phyloP scores from a whole-genome alignment of 139 green algal genomes.

The Trebouxia sp. region DNA sequence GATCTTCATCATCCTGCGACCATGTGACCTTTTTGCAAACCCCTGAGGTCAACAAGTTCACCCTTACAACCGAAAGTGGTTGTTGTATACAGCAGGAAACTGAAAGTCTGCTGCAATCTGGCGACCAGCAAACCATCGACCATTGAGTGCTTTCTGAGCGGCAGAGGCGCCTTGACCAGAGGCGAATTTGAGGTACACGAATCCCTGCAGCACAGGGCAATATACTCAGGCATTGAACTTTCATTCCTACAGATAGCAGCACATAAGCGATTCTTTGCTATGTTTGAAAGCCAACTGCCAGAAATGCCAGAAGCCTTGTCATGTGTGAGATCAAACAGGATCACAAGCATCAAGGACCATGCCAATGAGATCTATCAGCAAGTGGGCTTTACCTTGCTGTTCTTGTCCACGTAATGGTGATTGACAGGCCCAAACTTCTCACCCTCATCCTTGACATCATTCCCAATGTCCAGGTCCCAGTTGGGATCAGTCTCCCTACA shows the following conservation, averaged over 20 bases:
- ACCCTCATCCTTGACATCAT: slow-evolving; percentile 89
- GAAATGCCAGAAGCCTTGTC: too few relatives aligned
- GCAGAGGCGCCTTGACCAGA: slow-evolving; percentile 55
- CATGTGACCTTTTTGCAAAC: too few relatives aligned
- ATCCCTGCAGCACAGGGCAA: slow-evolving; percentile 64
- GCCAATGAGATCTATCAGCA: neutral
- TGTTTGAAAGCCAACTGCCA: too few relatives aligned
- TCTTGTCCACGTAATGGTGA: slow-evolving; percentile 82
- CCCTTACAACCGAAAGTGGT: slow-evolving; percentile 61
- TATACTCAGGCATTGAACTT: neutral
- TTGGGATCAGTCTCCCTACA: slow-evolving; percentile 72
- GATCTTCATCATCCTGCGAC: too few relatives aligned
- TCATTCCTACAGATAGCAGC: too few relatives aligned
- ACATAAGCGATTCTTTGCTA: too few relatives aligned
- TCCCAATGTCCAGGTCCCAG: slow-evolving; percentile 89
- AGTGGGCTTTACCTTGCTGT: slow-evolving; percentile 63
- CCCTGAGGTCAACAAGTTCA: too few relatives aligned
- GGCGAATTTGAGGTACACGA: slow-evolving; percentile 93
- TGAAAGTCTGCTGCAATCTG: slow-evolving; percentile 89
- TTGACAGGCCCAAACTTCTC: slow-evolving; percentile 85
- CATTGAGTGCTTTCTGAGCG: slow-evolving; percentile 81
- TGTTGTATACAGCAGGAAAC: slow-evolving; percentile 75
- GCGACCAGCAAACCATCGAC: slow-evolving; percentile 83
- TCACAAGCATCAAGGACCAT: too few relatives aligned
- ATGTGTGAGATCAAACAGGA: too few relatives aligned